Evolutionary conservation across 2,329 filamentous ascomycete species (phyloP).

Genomic region (Hypoxylon rubiginosum): DNA sequence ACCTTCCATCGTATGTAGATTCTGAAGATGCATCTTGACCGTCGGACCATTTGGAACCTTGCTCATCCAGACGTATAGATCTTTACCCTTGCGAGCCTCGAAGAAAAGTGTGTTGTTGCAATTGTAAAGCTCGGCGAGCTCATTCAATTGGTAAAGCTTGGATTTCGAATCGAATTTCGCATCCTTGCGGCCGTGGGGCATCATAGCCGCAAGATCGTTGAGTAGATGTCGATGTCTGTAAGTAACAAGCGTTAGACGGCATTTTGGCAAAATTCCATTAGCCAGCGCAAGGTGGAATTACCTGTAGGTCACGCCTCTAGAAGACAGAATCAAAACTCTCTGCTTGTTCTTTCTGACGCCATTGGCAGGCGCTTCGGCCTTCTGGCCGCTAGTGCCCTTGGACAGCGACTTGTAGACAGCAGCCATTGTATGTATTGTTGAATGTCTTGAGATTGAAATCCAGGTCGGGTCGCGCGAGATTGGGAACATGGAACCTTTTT

Average conservation of each 20-base stretch:
- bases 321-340: constrained; percentile 90
- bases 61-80: constrained; percentile 93
- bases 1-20: constrained; percentile 57
- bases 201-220: constrained; percentile 87
- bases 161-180: constrained; percentile 98
- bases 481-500: constrained; percentile 38
- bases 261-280: background rate
- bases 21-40: constrained; percentile 81
- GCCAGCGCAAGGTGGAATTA: constrained; percentile 21
- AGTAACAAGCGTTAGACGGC: constrained; percentile 61
- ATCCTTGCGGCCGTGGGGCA: constrained; percentile 94
- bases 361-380: constrained; percentile 63
- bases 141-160: constrained; percentile 85
- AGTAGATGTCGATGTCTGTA: constrained; percentile 90
- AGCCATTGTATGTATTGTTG: constrained; percentile 66
- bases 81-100: constrained; percentile 93
- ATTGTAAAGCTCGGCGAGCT: constrained; percentile 82
- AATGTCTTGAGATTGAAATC: constrained; percentile 3
- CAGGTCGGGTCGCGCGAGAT: constrained; percentile 13
- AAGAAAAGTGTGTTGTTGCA: constrained; percentile 97
- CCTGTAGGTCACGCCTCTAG: constrained; percentile 87
- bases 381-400: constrained; percentile 67
- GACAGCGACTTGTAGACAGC: constrained; percentile 82
- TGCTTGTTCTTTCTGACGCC: constrained; percentile 74
- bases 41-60: constrained; percentile 84